Evolutionary conservation across 2,329 filamentous ascomycete species (phyloP).

Genomic region (Sclerotinia subarctica): DNA sequence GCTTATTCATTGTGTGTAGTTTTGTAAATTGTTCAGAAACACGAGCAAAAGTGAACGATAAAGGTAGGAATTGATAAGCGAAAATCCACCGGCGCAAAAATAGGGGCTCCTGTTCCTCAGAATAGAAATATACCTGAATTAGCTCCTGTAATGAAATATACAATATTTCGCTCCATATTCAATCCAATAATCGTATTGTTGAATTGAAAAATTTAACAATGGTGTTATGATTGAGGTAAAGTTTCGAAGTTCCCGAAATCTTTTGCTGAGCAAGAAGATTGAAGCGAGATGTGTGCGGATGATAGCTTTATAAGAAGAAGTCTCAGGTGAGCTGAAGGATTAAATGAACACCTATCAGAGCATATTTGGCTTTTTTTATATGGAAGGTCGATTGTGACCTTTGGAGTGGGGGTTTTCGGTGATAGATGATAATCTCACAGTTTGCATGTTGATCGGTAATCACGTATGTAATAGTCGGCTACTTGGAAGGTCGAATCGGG

Average conservation of each 20-base stretch:
- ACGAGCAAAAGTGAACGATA: neutral
- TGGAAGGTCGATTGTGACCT: neutral
- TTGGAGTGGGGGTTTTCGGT: neutral
- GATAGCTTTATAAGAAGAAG: neutral
- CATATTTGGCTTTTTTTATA: neutral
- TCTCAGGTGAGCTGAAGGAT: neutral
- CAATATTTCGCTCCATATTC: conserved; percentile 23
- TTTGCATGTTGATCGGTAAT: too few species aligned
- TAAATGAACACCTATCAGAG: too few species aligned
- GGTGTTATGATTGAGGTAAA: neutral
- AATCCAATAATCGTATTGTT: neutral
- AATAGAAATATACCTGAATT: conserved; percentile 29
- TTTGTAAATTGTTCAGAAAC: neutral
- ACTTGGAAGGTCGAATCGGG: too few species aligned
- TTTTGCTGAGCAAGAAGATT: neutral
- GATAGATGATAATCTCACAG: too few species aligned
- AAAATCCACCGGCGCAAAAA: neutral
- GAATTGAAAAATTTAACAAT: too few species aligned
- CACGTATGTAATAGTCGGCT: too few species aligned
- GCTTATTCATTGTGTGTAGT: too few species aligned
- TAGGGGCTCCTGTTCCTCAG: neutral
- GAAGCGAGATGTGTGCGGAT: neutral
- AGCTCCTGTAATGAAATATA: conserved; percentile 36
- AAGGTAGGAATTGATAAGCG: conserved; percentile 9
- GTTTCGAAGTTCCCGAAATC: too few species aligned